These are phyloP conservation scores for Tricholoma saponaceum DNA, from an alignment of 768 basidiomycete species.

Conservation along the genomic window DNA sequence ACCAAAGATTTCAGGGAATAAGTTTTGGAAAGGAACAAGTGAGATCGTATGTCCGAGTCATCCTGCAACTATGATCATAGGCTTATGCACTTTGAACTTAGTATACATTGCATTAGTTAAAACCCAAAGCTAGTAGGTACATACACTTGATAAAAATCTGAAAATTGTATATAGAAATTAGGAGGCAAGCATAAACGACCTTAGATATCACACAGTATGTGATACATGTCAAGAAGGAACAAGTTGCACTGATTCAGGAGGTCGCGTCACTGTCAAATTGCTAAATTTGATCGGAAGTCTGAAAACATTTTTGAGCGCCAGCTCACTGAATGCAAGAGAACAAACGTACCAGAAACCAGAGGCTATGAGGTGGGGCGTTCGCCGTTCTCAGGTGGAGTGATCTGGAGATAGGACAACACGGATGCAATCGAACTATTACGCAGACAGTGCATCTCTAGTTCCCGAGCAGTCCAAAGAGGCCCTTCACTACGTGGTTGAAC, in stretches of 20 bases:
- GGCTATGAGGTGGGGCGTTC: conserved; percentile 11
- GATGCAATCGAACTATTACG: conserved; percentile 86
- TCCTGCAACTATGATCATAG: too few species aligned
- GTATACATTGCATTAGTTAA: too few species aligned
- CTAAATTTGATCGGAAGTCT: not conserved
- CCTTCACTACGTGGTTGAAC: conserved; percentile 37
- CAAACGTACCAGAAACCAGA: conserved; percentile 1
- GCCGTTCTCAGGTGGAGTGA: conserved; percentile 40
- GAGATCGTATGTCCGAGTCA: too few species aligned
- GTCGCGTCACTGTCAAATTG: not conserved
- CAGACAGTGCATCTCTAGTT: conserved; percentile 78
- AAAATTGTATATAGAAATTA: too few species aligned
- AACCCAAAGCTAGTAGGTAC: too few species aligned
- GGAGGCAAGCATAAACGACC: too few species aligned
- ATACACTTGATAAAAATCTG: too few species aligned
- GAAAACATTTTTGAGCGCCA: conserved; percentile 1
- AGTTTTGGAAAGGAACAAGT: too few species aligned
- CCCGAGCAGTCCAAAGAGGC: conserved; percentile 73
- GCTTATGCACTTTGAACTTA: too few species aligned
- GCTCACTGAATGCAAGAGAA: not conserved
- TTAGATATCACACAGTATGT: not conserved
- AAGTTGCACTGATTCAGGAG: not conserved
- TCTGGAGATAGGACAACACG: conserved; percentile 63
- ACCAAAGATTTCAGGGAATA: too few species aligned
- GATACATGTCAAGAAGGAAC: not conserved